Evolutionary conservation across 2,329 filamentous ascomycete genomes (phyloP).

Genomic region (Xenoacremonium recifei): DNA sequence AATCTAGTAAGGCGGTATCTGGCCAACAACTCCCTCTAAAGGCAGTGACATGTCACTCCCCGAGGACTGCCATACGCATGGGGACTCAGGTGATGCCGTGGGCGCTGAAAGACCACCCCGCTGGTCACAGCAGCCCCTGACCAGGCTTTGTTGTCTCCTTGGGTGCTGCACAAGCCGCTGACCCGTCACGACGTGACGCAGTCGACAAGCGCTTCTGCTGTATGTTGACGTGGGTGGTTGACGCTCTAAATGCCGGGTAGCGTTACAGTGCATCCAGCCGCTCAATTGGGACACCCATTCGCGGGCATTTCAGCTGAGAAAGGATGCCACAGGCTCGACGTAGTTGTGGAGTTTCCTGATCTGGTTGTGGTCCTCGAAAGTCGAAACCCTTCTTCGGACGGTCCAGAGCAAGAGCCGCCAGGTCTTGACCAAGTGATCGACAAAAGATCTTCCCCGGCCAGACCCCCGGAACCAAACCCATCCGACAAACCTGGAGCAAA

Average conservation of each 20-base stretch:
- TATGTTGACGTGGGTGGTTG: slow-evolving; percentile 7
- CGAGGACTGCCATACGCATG: background rate
- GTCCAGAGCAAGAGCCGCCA: slow-evolving; percentile 21
- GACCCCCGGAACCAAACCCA: slow-evolving; percentile 17
- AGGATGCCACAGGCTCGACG: slow-evolving; percentile 4
- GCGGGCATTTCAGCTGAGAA: slow-evolving; percentile 13
- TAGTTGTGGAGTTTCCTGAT: slow-evolving; percentile 10
- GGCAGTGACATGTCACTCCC: slow-evolving; percentile 1
- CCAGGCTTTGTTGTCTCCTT: background rate
- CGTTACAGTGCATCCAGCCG: slow-evolving; percentile 5
- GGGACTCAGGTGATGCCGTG: background rate
- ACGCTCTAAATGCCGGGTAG: slow-evolving; percentile 14
- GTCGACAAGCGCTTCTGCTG: background rate
- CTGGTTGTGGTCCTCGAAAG: slow-evolving; percentile 3
- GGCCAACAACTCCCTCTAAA: too few relatives aligned
- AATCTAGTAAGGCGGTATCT: too few relatives aligned
- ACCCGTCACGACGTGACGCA: background rate
- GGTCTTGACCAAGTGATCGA: slow-evolving; percentile 18
- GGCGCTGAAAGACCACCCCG: background rate
- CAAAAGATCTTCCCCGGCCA: slow-evolving; percentile 28
- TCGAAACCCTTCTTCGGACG: slow-evolving; percentile 10
- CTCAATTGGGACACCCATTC: slow-evolving; percentile 18
- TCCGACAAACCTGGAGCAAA: slow-evolving; percentile 10
- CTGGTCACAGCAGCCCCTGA: background rate
- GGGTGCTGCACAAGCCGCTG: background rate